Evolutionary conservation across 306 rosid species (phyloP), one percentile per base, ranked within the genome.

Genomic region (Cicer chorassanicum): DNA sequence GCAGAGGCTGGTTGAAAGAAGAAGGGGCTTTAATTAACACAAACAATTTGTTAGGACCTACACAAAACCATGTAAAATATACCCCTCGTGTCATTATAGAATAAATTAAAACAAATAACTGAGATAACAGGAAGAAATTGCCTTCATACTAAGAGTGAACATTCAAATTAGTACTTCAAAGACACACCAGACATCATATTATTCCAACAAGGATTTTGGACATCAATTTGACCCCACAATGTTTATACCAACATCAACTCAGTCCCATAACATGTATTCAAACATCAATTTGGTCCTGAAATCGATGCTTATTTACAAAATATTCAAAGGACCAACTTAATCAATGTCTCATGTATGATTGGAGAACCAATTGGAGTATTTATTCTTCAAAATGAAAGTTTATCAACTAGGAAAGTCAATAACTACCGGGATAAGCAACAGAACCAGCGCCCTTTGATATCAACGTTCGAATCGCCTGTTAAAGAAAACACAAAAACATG

Each of bases 1-100:
- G 96, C 72, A 71, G 70, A 65, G 99, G 91, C 72, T 81, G 90
- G 69, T 82, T 87, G 67, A 90, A 84, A 80, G 92, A 88, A 80
- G 93, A 78, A 18, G 97, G 93, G 48, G 92, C 99, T 80, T 90
- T 88, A 60, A 92, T 88, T 86, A 94, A 67, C 44, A 94, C 81
- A 86, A 90, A 94, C 89, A 94, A 62, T 82, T 81, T 94, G 67
- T 74, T 65, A 21, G 89, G 83, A 64, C 99, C 96, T 89, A 79
- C 51, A 64, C 43, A 74, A 65, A 53, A 66, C 60, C 62, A 65
- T 11, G 75, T 5, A 14, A 61, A 51, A 51, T 68, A 36, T 15
- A 65, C 44, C 34, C 54, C 13, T 59, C 9, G 11, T 13, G 61
- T 76, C 59, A 73, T 54, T 57, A 55, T 46, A 48, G 13, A 40